Base-by-base conservation (phyloP, 345 rosid species). In the Sapria himalayana region DNA sequence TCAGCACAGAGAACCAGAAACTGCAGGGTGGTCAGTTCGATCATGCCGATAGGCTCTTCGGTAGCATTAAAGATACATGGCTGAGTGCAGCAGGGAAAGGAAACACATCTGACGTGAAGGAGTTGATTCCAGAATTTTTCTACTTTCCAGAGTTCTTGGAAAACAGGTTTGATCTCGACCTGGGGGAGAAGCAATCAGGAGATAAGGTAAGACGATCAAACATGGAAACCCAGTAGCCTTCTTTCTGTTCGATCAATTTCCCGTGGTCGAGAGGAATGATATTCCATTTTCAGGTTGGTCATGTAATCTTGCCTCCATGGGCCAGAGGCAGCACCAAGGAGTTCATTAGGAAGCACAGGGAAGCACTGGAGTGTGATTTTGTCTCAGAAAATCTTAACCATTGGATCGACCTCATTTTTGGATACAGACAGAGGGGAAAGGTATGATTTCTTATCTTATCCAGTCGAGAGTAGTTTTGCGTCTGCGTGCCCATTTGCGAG, bases 11-110 rank as follows among this genome's bases (percentile, higher is more conserved):
- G 65, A 91, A 91, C 62, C 99, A 84, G 73, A 91, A 91, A 76
- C 78, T 91, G 39, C 99, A 91, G 54, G 99, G 99, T 22, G 99
- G 99, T 41, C 95, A 91, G 65, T 91, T 91, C 36, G 99, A 91
- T 62, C 99, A 91, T 61, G 99, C 99, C 54, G 99, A 91, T 71
- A 81, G 99, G 52, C 95, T 91, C 51, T 91, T 91, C 57, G 80
- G 75, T 62, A 65, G 86, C 54, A 52, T 91, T 48, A 63, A 69
- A 75, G 99, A 84, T 41, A 91, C 99, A 55, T 91, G 99, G 99
- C 62, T 51, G 39, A 91, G 99, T 73, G 99, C 95, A 48, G 91
- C 99, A 25, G 99, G 99, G 58, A 84, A 71, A 54, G 93, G 92
- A 23, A 84, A 91, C 56, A 91, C 95, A 27, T 84, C 95, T 39